These are phyloP conservation scores for Suhomyces guaymorum DNA, from an alignment of 1,139 yeast species.

Conservation along the genomic window DNA sequence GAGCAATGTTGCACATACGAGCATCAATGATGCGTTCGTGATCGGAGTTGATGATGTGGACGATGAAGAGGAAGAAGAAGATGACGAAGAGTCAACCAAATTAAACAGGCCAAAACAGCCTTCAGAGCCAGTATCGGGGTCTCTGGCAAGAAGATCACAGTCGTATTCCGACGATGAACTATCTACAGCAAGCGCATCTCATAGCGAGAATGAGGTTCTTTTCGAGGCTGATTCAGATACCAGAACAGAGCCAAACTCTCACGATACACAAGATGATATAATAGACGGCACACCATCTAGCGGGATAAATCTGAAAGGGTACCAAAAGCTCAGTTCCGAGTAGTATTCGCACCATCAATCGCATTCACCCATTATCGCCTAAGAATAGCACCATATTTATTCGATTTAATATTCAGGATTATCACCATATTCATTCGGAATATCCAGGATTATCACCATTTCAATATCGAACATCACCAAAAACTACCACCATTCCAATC, in stretches of 20 bases:
- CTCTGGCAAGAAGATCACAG: neutral
- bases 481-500: too few relatives aligned
- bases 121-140: neutral
- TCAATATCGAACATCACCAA: too few relatives aligned
- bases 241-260: neutral
- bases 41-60: conserved; percentile 17
- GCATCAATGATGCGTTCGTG: conserved; percentile 14
- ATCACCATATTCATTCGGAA: too few relatives aligned
- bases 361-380: too few relatives aligned
- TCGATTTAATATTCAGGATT: too few relatives aligned
- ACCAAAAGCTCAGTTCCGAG: neutral
- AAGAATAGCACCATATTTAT: too few relatives aligned
- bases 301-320: conserved; percentile 1
- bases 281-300: too few relatives aligned
- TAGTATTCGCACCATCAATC: neutral
- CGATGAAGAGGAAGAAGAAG: conserved; percentile 17
- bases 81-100: neutral
- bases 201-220: conserved; percentile 8
- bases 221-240: conserved; percentile 3
- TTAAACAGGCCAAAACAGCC: too few relatives aligned
- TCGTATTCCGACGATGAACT: conserved; percentile 1
- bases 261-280: too few relatives aligned
- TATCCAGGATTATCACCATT: too few relatives aligned
- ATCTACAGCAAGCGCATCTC: conserved; percentile 6
- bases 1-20: conserved; percentile 26